Base-by-base conservation (phyloP, 1,139 yeast genomes). In the Kluyveromyces marxianus region DNA sequence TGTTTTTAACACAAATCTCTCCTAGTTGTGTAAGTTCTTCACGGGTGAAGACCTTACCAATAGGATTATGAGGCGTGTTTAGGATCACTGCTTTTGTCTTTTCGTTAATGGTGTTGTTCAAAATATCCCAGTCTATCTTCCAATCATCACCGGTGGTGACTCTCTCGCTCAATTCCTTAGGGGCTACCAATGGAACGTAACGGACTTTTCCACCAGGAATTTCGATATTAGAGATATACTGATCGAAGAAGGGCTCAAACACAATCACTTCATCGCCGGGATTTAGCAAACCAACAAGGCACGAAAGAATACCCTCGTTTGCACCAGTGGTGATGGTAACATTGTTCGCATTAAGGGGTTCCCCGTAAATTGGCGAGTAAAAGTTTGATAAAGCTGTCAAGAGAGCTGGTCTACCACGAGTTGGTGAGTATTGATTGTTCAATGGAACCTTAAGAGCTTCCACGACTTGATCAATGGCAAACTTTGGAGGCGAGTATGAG, bases 181-280 rank as follows among this genome's bases (percentile, higher is more conserved):
- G 97, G 37, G 92, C 94, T 54, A 82, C 81, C 51, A 92, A 71
- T 44, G 89, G 85, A 35, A 87, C 95, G 58, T 87, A 89, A 47
- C 81, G 88, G 35, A 87, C 88, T 57, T 79, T 84, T 35, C 96
- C 98, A 28, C 97, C 97, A 3, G 95, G 82, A 71, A 92, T 77
- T 65, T 88, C 94, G 59, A 92, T 84, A 67, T 92, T 92, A 44
- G 97, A 81, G 53, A 92, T 86, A 67, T 92, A 92, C 68, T 92
- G 98, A 61, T 92, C 98, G 62, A 92, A 92, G 64, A 88, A 92
- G 2, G 98, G 98, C 66, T 92, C 96, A 63, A 92, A 86, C n/a
- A 92, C 97, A 66, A 92, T 85, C 24, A 83, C 98, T 66, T 92
- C 98, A 61, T 92, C 98, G 21, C 95, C 97, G 1, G 81, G 78